These are phyloP conservation scores for Sophora flavescens DNA, from an alignment of 306 rosid genomes.

Conservation along the genomic window DNA sequence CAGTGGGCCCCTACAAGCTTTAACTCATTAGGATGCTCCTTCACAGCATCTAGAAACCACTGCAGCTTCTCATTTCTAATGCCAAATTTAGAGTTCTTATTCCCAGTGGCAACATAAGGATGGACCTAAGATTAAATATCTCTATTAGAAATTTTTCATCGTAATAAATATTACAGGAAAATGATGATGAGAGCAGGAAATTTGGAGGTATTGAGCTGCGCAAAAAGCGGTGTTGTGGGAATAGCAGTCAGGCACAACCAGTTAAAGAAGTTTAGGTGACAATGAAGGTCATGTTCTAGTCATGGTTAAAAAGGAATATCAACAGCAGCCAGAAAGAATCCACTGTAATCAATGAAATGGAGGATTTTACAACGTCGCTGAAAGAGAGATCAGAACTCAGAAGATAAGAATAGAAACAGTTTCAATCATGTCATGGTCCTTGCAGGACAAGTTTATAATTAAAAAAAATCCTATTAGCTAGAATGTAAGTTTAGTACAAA, in stretches of 20 bases:
- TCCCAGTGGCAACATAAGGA: constrained; percentile 97
- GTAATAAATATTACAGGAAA: constrained; percentile 1
- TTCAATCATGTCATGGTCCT: constrained; percentile 12
- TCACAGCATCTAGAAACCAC: constrained; percentile 91
- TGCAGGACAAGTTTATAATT: constrained; percentile 16
- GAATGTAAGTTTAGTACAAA: background rate
- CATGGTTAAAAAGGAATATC: constrained; percentile 11
- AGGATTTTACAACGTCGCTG: background rate
- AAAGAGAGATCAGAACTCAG: background rate
- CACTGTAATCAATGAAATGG: background rate
- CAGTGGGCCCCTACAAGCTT: constrained; percentile 98
- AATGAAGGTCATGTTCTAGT: background rate
- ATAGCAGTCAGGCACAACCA: background rate
- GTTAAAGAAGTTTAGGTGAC: background rate
- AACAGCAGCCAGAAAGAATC: constrained; percentile 12
- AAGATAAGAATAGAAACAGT: background rate
- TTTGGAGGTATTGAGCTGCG: constrained; percentile 2
- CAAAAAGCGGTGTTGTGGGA: background rate
- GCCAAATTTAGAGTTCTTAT: constrained; percentile 94
- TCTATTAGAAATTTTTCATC: constrained; percentile 14
- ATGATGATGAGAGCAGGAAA: constrained; percentile 15
- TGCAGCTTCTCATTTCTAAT: constrained; percentile 96
- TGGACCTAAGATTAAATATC: constrained; percentile 69
- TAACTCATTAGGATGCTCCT: constrained; percentile 80
- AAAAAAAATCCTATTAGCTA: constrained; percentile 6